Evolutionary conservation across 352 stramenopile genomes (phyloP), one percentile per base, ranked within the genome.

Genomic region (Pythium apleroticum): DNA sequence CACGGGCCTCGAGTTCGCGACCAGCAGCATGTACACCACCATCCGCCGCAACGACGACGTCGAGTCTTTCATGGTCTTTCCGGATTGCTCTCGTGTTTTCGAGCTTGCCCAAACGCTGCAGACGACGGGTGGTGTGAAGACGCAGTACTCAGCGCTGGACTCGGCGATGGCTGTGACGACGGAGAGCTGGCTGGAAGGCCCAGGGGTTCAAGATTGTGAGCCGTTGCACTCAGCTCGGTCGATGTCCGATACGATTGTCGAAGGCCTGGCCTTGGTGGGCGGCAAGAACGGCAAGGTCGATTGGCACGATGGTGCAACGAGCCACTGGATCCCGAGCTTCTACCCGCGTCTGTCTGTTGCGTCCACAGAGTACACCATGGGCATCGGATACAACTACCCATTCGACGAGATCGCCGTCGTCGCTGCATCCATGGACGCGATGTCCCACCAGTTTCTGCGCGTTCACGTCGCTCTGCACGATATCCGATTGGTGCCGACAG

Each of bases 1-100:
- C 14, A 31, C 27, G 14, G 43, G 52, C 11, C 67, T 87, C 4
- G 70, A 83, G 48, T 83, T 86, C 60, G 80, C 79, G 2, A 49
- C 20, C 0, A 72, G 46, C 14, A 72, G 58, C 58, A 7, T 45
- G 17, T 72, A 39, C 54, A 63, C 57, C 17, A 52, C 43, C 0
- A 54, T 72, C 20, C 52, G 52, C 12, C 37, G 57, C 10, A 72
- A 72, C 22, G 65, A 72, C 43, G 59, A 45, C 4, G 20, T 72
- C 8, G 58, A 72, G 35, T 46, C 53, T 12, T 67, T 63, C 25
- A 33, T 20, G 9, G 30, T 60, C 1, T 58, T 72, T 20, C 7
- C 9, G 0, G 52, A 63, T 3, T 65, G 57, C 24, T 48, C 27
- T 1, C 31, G 57, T 1, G 24, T 9, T 1, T 46, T 49, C 9